A percentile compares a stretch with the other conserved stretches of the same genome.
Conservation (phyloP, 2,329 filamentous ascomycete species). For the Stenocarpella maydis region DNA sequence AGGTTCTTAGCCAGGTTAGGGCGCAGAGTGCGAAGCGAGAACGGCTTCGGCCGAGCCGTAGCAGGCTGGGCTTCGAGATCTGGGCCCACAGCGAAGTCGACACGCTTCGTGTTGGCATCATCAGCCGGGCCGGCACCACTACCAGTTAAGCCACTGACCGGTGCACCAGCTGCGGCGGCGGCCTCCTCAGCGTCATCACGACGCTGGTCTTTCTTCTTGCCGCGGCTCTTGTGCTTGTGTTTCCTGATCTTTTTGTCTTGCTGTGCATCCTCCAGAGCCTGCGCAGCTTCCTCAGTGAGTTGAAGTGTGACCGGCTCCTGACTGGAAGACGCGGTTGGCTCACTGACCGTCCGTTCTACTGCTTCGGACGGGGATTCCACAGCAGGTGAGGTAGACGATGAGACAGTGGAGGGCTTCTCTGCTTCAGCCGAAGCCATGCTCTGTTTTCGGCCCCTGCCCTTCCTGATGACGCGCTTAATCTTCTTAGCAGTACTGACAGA, state of each 20-base stretch:
- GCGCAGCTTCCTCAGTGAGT: slow-evolving; percentile 32
- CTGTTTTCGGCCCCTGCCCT: slow-evolving; percentile 69
- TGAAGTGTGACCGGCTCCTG: slow-evolving; percentile 26
- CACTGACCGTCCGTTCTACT: slow-evolving; percentile 34
- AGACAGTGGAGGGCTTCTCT: slow-evolving; percentile 40
- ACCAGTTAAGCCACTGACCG: neutral
- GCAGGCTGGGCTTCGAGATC: slow-evolving; percentile 44
- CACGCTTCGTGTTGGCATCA: slow-evolving; percentile 46
- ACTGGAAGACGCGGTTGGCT: slow-evolving; percentile 33
- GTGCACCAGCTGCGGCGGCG: neutral
- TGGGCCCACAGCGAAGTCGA: slow-evolving; percentile 53
- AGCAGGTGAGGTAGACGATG: slow-evolving; percentile 11
- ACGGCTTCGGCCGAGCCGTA: slow-evolving; percentile 43
- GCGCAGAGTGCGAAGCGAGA: slow-evolving; percentile 54
- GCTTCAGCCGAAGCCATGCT: slow-evolving; percentile 62
- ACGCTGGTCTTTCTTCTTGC: slow-evolving; percentile 42
- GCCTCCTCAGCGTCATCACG: slow-evolving; percentile 25
- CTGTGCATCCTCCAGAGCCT: slow-evolving; percentile 34
- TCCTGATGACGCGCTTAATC: slow-evolving; percentile 68
- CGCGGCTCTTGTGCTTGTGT: slow-evolving; percentile 29
- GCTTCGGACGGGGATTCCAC: slow-evolving; percentile 10
- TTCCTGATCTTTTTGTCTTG: slow-evolving; percentile 37
- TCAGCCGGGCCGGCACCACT: slow-evolving; percentile 21
- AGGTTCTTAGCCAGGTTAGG: slow-evolving; percentile 62
- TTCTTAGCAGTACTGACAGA: slow-evolving; percentile 61